Conservation (phyloP, 441 rosid genomes). For the Populus trichocarpa region DNA sequence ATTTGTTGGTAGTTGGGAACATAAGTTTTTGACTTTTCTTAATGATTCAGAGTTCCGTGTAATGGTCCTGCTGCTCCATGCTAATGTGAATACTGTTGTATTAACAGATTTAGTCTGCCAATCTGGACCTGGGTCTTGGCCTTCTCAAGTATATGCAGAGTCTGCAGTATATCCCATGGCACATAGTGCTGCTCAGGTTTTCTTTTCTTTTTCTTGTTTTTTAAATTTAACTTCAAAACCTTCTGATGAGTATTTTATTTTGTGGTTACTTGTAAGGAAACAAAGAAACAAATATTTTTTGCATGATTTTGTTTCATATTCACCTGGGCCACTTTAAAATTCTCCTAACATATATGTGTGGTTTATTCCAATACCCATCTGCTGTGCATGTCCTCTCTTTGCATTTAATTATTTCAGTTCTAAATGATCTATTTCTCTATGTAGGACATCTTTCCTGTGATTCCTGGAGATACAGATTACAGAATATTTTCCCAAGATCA, state of each 20-base stretch:
- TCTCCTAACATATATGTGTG: not conserved
- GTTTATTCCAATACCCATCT: not conserved
- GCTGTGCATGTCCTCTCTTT: not conserved
- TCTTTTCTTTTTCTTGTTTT: slow-evolving; percentile 15
- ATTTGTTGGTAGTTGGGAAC: slow-evolving; percentile 1
- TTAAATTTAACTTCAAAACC: slow-evolving; percentile 10
- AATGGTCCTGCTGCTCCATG: not conserved
- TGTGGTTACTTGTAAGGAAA: not conserved
- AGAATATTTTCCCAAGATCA: slow-evolving; percentile 91
- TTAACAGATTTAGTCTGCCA: slow-evolving; percentile 92
- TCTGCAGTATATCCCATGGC: slow-evolving; percentile 97
- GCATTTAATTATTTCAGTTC: slow-evolving; percentile 7
- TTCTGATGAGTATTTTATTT: slow-evolving; percentile 9
- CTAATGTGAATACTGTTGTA: slow-evolving; percentile 19
- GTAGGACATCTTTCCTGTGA: slow-evolving; percentile 88
- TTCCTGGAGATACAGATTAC: slow-evolving; percentile 98
- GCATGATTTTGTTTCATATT: not conserved
- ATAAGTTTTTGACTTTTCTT: not conserved
- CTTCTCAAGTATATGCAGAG: slow-evolving; percentile 75
- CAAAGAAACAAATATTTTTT: not conserved
- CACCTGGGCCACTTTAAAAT: not conserved
- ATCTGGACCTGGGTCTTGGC: slow-evolving; percentile 97
- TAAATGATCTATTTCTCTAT: slow-evolving; percentile 12
- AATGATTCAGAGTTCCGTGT: not conserved
- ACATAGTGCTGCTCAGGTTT: slow-evolving; percentile 98